Conservation (phyloP, 306 rosid species). For the Lathyrus aphaca region DNA sequence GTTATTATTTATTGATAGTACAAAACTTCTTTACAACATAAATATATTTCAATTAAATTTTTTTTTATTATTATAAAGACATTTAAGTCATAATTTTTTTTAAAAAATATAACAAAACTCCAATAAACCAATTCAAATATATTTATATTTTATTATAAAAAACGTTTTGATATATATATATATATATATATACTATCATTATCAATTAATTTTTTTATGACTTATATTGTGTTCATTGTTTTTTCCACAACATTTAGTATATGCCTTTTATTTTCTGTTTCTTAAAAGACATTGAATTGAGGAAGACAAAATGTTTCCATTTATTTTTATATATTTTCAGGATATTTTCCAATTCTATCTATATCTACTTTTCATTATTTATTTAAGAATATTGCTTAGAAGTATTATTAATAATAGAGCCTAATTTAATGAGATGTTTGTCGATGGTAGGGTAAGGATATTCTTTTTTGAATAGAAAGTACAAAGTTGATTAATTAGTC, state of each 20-base stretch:
- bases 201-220: too few relatives aligned
- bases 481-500: constrained; percentile 18
- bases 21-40: too few relatives aligned
- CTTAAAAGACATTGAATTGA: neutral
- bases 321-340: neutral
- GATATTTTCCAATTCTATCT: neutral
- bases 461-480: constrained; percentile 24
- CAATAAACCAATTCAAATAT: too few relatives aligned
- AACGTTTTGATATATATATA: too few relatives aligned
- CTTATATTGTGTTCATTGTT: neutral
- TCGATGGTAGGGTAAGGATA: constrained; percentile 38
- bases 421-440: constrained; percentile 7
- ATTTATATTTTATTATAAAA: too few relatives aligned
- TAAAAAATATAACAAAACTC: too few relatives aligned
- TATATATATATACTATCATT: too few relatives aligned
- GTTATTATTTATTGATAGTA: too few relatives aligned
- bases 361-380: neutral
- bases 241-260: neutral
- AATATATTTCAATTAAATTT: too few relatives aligned
- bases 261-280: neutral
- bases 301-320: neutral
- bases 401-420: neutral
- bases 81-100: too few relatives aligned
- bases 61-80: too few relatives aligned
- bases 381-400: neutral